Evolutionary conservation across 768 basidiomycete species (phyloP), one percentile per base, ranked within the genome.

Genomic region (Tulasnella sp.): DNA sequence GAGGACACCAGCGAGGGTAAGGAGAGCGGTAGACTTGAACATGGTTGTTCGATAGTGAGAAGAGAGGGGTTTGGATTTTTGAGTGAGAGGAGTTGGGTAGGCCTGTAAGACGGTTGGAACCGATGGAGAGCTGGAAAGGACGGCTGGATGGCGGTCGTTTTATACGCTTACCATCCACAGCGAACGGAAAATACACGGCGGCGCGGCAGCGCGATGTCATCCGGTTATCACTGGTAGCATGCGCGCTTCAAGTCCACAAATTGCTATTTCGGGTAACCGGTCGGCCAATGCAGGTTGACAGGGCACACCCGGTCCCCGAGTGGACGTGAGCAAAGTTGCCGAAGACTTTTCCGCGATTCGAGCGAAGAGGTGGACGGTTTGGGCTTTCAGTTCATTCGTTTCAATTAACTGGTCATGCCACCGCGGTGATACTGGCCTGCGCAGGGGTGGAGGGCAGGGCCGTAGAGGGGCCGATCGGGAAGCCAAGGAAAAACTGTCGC

Each of bases 1-100:
- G 74, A 76, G 32, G 69, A 78, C 77, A 35, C 37, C 70, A 35
- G 77, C 26, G 39, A 74, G 73, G 42, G 77, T 26, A 32, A 78
- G 20, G 77, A 78, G 77, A 76, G 77, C 39, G 29, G 73, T 51
- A 11, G 39, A 35, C 20, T 55, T 32, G 40, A 74, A 74, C 73
- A 74, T 74, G 20, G 20, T 20, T 35, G 35, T n/a, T 71, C 32
- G 18, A n/a, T 4, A 57, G 55, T 23, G 55, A 23, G 55, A 23
- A 26, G 55, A 57, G 55, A 23, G 55, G 55, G 15, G 15, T 57
- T 57, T 16, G 20, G 55, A 9, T 23, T 26, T 23, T 20, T 16
- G 23, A 57, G 55, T 57, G 20, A 18, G 29, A 67, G 61, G 61
- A 67, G 61, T 35, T 23, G 32, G 61, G 61, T 67, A 67, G 32